A percentile compares a stretch with the other conserved stretches of the same genome.
These are phyloP conservation scores for Geotrichum aggregatum DNA, from an alignment of 1,139 yeast genomes.

Conservation along the genomic window DNA sequence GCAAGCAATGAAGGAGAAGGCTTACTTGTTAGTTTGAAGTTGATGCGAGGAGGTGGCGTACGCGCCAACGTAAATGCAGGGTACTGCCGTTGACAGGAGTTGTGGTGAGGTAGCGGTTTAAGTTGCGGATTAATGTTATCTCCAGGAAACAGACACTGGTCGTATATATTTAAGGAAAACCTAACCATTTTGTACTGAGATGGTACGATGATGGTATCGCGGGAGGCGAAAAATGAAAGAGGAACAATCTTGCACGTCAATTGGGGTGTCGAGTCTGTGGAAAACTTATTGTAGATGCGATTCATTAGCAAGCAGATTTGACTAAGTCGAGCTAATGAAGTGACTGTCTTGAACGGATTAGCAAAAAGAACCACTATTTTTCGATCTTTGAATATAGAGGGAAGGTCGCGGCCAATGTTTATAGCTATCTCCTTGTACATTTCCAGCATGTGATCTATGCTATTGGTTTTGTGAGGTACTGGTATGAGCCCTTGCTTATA, in stretches of 20 bases:
- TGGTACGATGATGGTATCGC: constrained; percentile 46
- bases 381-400: not conserved
- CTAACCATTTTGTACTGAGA: constrained; percentile 49
- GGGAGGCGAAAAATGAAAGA: constrained; percentile 46
- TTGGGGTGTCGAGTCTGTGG: not conserved
- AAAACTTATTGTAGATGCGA: not conserved
- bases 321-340: constrained; percentile 12
- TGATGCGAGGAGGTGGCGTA: constrained; percentile 41
- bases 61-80: constrained; percentile 39
- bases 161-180: constrained; percentile 61
- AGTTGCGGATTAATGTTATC: constrained; percentile 4
- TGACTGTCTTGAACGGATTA: constrained; percentile 18
- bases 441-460: constrained; percentile 7
- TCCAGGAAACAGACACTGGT: constrained; percentile 38
- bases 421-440: not conserved
- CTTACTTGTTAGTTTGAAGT: constrained; percentile 49
- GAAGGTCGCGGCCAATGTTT: not conserved
- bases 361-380: constrained; percentile 17
- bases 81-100: constrained; percentile 23
- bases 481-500: constrained; percentile 26
- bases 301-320: constrained; percentile 19
- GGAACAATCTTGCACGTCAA: constrained; percentile 48
- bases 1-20: constrained; percentile 42
- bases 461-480: constrained; percentile 15
- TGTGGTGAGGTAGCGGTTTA: constrained; percentile 1